Evolutionary conservation across 495 filamentous ascomycete genomes (phyloP), one percentile per base, ranked within the genome.

Genomic region (Pseudoneurospora amorphoporcata): DNA sequence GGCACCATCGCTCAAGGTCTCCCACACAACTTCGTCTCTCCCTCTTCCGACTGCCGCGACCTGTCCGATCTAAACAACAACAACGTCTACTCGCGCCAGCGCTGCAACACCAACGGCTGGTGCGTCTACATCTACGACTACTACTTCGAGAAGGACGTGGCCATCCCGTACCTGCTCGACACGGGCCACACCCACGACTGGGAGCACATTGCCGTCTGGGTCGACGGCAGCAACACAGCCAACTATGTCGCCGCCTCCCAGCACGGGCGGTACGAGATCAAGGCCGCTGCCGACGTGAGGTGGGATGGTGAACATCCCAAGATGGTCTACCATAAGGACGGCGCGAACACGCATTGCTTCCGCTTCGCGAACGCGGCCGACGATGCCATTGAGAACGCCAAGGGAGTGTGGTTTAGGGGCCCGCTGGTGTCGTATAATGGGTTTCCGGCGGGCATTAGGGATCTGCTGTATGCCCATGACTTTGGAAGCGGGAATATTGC

Each of bases 91-190:
- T 80, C 81, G 12, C 81, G 83, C 6, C 77, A 78, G 72, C 80
- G 82, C 32, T 84, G 83, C 75, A 84, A 85, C 71, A 0, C 70
- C 68, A 80, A 77, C 73, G 81, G 82, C 37, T 84, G 80, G 81
- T 85, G 83, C 74, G 71, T 80, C 37, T 82, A 83, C 73, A 39
- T 85, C 40, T 85, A 85, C 76, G 82, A 81, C 69, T 84, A 84
- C 74, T 85, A 84, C 76, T 85, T 84, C 39, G 83, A 84, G 75
- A 85, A 84, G 76, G 83, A 85, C 75, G 81, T 83, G 1, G 75
- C 80, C 0, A 65, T 81, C 32, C 43, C 78, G 65, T 73, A 82
- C 72, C 74, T 82, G 42, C 5, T 77, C 17, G 80, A 82, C 43
- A 69, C 58, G 3, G 82, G 83, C 23, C 83, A 84, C 72, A 75